Conservation (phyloP, 2,329 filamentous ascomycete species). For the Colletotrichum noveboracense region DNA sequence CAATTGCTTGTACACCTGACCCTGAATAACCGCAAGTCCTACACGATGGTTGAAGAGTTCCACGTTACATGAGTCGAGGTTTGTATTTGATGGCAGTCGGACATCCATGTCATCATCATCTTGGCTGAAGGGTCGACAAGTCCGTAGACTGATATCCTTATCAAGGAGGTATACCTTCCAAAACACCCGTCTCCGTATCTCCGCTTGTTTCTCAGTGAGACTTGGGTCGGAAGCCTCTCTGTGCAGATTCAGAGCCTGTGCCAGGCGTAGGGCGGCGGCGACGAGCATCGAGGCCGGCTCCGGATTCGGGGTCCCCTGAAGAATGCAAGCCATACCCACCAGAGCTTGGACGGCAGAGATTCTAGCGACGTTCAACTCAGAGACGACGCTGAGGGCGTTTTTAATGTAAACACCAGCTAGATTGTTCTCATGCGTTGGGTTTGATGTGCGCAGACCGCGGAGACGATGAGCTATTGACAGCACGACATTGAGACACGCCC, state of each 20-base stretch:
- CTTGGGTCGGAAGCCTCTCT: constrained; percentile 18
- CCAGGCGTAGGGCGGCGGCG: constrained; percentile 25
- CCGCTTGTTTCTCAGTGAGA: neutral
- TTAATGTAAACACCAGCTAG: neutral
- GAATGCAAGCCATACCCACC: constrained; percentile 26
- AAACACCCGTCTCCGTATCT: neutral
- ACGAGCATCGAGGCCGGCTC: constrained; percentile 24
- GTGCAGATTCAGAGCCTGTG: constrained; percentile 27
- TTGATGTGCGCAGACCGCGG: neutral
- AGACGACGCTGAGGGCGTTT: constrained; percentile 8
- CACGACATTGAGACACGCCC: neutral
- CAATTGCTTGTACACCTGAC: constrained; percentile 28
- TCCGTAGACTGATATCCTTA: constrained; percentile 30
- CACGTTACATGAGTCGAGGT: neutral
- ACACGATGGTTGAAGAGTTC: neutral
- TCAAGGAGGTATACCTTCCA: constrained; percentile 3
- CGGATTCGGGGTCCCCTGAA: constrained; percentile 28
- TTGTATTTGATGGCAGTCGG: constrained; percentile 22
- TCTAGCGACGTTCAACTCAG: constrained; percentile 23
- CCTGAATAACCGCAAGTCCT: constrained; percentile 28
- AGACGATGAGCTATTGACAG: neutral
- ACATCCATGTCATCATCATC: constrained; percentile 33
- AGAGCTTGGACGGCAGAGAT: constrained; percentile 28
- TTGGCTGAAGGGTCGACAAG: constrained; percentile 26
- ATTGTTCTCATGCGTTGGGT: neutral